Evolutionary conservation across 164 flowering plant species (phyloP), one percentile per base, ranked within the genome.

Genomic region (Kingdonia uniflora): DNA sequence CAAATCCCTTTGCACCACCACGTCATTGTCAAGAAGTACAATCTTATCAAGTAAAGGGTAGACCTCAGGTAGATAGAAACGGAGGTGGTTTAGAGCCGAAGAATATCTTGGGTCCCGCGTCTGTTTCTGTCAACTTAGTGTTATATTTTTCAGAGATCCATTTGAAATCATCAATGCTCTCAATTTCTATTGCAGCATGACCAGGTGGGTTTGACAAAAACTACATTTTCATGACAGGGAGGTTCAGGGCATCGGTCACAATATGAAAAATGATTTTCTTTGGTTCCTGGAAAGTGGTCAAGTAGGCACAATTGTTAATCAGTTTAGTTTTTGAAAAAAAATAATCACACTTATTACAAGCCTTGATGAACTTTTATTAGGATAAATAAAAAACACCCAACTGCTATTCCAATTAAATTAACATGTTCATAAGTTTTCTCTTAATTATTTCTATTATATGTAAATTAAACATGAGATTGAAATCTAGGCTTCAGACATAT

Each of bases 21-120:
- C 97, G 71, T 94, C 99, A 72, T 94, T 95, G 58, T 89, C 97
- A 56, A 94, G 80, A 42, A 89, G 71, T 61, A 94, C 75, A 59
- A 94, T 68, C 73, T 79, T 87, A 46, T 81, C 57, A 63, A 89
- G 67, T 21, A 11, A 46, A 35, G 99, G 97, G 64, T 86, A 94
- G 44, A 89, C 29, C 56, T 89, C 82, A 14, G 96, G 95, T 20
- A 94, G 72, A 72, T 82, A 81, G 58, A 94, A 85, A 0, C 92
- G 87, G 19, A 85, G 86, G 67, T 84, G 84, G 71, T 89, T 83
- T 52, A 89, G 71, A 4, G 70, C 60, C 23, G 91, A 82, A 52
- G 71, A 51, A 65, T 60, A 86, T 82, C 85, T 71, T 16, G 74
- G 71, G 56, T 84, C 82, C 53, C 52, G 63, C 63, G 21, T 65